Percentiles rank a stretch among this genome's conserved stretches.
phyloP scores from a whole-genome alignment of 2,329 filamentous ascomycete species.

The Cladosporium sp. region DNA sequence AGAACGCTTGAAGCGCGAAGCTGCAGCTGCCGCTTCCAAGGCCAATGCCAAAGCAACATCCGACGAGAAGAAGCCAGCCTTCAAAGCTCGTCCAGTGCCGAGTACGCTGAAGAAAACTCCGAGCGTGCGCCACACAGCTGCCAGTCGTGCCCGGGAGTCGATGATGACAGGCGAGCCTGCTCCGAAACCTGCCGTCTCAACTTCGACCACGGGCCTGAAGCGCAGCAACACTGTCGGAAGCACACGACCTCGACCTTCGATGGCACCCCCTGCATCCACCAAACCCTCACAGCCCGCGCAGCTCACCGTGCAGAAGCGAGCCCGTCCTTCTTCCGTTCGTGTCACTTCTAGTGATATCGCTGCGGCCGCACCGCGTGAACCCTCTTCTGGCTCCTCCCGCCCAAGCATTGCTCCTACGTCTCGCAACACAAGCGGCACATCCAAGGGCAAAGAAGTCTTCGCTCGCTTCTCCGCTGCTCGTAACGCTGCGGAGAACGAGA shows the following conservation, averaged over 20 bases:
- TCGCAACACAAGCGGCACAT: constrained; percentile 32
- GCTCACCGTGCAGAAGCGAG: constrained; percentile 18
- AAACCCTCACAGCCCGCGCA: constrained; percentile 12
- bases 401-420: constrained; percentile 23
- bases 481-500: constrained; percentile 41
- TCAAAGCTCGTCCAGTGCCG: constrained; percentile 51
- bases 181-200: not conserved
- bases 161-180: constrained; percentile 30
- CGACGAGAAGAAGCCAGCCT: constrained; percentile 40
- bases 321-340: constrained; percentile 18
- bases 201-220: constrained; percentile 17
- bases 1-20: constrained; percentile 48
- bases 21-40: constrained; percentile 37
- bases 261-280: not conserved
- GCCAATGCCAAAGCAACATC: constrained; percentile 24
- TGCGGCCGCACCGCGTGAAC: constrained; percentile 16
- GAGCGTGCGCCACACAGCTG: constrained; percentile 47
- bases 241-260: constrained; percentile 20
- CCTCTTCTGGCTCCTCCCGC: not conserved
- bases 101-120: constrained; percentile 28
- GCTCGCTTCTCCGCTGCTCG: constrained; percentile 46
- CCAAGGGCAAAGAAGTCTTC: constrained; percentile 49
- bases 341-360: constrained; percentile 12
- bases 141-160: constrained; percentile 47
- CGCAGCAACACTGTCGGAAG: constrained; percentile 30